Base-by-base conservation (phyloP, 2,329 filamentous ascomycete species). In the Microsporum audouinii region DNA sequence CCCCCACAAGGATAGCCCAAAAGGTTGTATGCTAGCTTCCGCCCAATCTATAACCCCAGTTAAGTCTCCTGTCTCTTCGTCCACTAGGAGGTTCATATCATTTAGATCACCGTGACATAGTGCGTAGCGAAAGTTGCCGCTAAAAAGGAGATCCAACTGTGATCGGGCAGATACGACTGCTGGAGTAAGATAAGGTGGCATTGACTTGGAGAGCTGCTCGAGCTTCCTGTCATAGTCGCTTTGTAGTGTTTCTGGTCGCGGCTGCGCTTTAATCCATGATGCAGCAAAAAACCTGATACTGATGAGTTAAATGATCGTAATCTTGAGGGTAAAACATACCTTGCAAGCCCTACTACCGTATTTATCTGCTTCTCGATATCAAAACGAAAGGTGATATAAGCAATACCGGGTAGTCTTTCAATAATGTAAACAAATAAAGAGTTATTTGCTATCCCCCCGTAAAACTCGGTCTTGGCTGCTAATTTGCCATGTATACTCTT, bases 401-500 rank as follows among this genome's bases (percentile, higher is more conserved):
- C 33, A 55, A 59, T 39, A n/a, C 60, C 60, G 10, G 60, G 47
- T 23, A 59, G 56, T 47, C 57, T 62, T 29, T 62, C 57, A 31
- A 62, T 59, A 31, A 43, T 36, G 34, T 62, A 62, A 27, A 56
- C 23, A 23, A 56, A 56, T 27, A 56, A 56, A 17, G 51, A 56
- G n/a, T 56, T 17, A 56, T 56, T 12, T 2, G 56, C 60, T 33
- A 62, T 17, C 33, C 17, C 60, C 23, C 60, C 47, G 55, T 62
- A 56, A 27, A 39, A 56, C 38, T 62, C 1, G 14, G 60, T 60
- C 33, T 56, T 56, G 53, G 53, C 53, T 39, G 36, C 57, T 29
- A 62, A 34, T 56, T 56, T 39, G 14, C 57, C 45, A 60, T 62
- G 57, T 6, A 59, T 51, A 33, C 58, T 55, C 57, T 62, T 55